Evolutionary conservation across 73 alveolate genomes (phyloP).

Genomic region (Effrenium voratum): DNA sequence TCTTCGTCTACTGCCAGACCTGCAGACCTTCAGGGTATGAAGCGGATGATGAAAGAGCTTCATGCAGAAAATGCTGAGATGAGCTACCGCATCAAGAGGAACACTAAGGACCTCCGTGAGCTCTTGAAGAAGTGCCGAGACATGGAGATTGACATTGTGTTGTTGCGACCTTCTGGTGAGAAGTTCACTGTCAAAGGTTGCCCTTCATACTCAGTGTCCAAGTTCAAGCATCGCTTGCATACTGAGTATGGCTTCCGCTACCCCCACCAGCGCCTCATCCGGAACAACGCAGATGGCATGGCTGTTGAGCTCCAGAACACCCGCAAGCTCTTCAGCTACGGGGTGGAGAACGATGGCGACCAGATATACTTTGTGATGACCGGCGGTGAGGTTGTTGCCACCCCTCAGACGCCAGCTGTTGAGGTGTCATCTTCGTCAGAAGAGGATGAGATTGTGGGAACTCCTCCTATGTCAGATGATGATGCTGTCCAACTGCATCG

Average conservation of each 20-base stretch:
- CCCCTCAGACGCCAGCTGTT: not conserved
- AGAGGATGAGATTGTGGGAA: not conserved
- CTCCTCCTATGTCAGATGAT: constrained; percentile 1
- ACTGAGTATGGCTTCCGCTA: not conserved
- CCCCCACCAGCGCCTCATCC: not conserved
- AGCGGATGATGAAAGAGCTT: not conserved
- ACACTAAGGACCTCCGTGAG: not conserved
- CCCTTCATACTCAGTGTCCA: not conserved
- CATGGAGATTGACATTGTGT: not conserved
- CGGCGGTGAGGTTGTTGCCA: not conserved
- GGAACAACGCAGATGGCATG: not conserved
- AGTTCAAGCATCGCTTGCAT: not conserved
- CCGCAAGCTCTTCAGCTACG: constrained; percentile 2
- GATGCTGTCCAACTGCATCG: not conserved
- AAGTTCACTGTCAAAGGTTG: not conserved
- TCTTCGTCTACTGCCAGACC: not conserved
- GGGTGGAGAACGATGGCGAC: not conserved
- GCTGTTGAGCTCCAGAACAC: not conserved
- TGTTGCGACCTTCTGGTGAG: constrained; percentile 11
- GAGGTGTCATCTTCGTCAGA: not conserved
- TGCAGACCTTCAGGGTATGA: not conserved
- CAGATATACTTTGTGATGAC: not conserved
- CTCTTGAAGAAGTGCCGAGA: constrained; percentile 13
- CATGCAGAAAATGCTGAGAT: not conserved
- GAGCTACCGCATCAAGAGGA: not conserved